phyloP scores from a whole-genome alignment of 208 protist genomes.

The Crithidia sp. region DNA sequence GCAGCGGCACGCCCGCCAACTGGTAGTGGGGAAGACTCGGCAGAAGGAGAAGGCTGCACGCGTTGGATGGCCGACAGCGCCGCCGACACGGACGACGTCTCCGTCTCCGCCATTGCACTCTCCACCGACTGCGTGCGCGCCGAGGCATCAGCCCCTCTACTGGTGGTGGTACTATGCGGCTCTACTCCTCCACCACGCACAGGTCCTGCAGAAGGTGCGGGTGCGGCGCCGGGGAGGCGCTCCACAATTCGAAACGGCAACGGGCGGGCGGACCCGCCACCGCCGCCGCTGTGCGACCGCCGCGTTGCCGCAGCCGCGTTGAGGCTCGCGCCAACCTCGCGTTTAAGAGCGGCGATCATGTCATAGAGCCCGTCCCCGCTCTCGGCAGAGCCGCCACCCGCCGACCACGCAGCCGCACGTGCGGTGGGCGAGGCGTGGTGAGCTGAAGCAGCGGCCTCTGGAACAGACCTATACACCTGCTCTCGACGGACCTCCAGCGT shows the following conservation, averaged over 20 bases:
- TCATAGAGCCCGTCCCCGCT: slow-evolving; percentile 31
- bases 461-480: not conserved
- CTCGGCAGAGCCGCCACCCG: not conserved
- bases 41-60: slow-evolving; percentile 1
- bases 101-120: slow-evolving; percentile 2
- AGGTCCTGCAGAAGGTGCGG: too few relatives aligned
- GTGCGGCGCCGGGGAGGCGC: not conserved
- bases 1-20: too few relatives aligned
- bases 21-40: not conserved
- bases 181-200: not conserved
- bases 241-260: slow-evolving; percentile 36
- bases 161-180: too few relatives aligned
- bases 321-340: slow-evolving; percentile 33
- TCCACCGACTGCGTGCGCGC: slow-evolving; percentile 8
- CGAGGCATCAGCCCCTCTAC: not conserved
- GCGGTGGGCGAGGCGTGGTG: not conserved
- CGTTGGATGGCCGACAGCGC: slow-evolving; percentile 12
- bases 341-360: slow-evolving; percentile 43
- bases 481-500: not conserved
- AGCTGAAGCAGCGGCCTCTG: not conserved
- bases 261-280: not conserved
- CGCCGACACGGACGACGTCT: slow-evolving; percentile 15
- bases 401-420: not conserved
- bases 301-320: not conserved
- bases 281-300: not conserved